These are phyloP conservation scores for Danielia oregonensis DNA, from an alignment of 805 yeast genomes.

Conservation along the genomic window DNA sequence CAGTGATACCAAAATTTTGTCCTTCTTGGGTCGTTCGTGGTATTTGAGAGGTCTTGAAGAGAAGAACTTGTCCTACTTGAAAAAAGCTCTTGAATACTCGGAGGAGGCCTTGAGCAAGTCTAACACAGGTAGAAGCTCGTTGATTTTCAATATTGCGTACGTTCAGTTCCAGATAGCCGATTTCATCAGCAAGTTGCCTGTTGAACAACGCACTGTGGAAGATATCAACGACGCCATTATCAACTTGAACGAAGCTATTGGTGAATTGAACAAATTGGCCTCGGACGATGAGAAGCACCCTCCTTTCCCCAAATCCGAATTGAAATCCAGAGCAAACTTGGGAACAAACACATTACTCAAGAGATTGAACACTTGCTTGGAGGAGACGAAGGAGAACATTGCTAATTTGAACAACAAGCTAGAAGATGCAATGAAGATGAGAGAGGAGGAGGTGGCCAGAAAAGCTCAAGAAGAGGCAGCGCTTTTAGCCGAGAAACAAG, in stretches of 20 bases:
- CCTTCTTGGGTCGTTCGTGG: slow-evolving; percentile 87
- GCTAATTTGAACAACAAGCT: slow-evolving; percentile 54
- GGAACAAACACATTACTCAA: slow-evolving; percentile 73
- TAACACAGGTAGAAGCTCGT: slow-evolving; percentile 26
- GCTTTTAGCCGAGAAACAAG: slow-evolving; percentile 40
- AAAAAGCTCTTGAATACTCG: slow-evolving; percentile 60
- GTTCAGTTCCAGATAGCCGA: slow-evolving; percentile 87
- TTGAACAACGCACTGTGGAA: slow-evolving; percentile 55
- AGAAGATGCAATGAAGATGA: slow-evolving; percentile 64
- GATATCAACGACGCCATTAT: slow-evolving; percentile 55
- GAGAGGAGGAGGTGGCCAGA: slow-evolving; percentile 52
- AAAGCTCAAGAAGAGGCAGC: slow-evolving; percentile 37
- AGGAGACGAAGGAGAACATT: slow-evolving; percentile 71
- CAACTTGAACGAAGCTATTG: slow-evolving; percentile 62
- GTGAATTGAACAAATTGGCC: slow-evolving; percentile 54
- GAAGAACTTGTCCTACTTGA: slow-evolving; percentile 56
- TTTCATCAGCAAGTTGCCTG: slow-evolving; percentile 56
- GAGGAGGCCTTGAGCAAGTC: slow-evolving; percentile 47
- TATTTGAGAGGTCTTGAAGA: slow-evolving; percentile 69
- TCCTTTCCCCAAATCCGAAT: slow-evolving; percentile 75
- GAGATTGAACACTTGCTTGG: slow-evolving; percentile 65
- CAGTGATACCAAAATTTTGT: slow-evolving; percentile 61
- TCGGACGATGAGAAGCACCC: slow-evolving; percentile 51
- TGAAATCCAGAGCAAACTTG: slow-evolving; percentile 81
- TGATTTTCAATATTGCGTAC: slow-evolving; percentile 77